Percentiles rank a stretch among this genome's conserved stretches.
Conservation (phyloP, 805 yeast genomes). For the Zygosaccharomyces lentus region DNA sequence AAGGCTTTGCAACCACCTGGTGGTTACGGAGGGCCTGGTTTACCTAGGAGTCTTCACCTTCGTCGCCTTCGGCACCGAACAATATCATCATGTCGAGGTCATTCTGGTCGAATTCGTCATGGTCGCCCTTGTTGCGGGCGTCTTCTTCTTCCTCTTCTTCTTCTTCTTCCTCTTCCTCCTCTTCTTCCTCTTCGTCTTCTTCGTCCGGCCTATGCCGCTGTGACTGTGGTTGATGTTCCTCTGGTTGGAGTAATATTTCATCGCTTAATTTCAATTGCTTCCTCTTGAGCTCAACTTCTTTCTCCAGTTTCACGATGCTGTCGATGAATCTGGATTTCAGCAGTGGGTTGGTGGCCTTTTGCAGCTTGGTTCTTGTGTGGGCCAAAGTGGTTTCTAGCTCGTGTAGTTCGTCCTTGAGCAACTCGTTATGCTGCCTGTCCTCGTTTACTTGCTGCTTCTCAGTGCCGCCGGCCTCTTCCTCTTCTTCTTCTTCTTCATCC, state of each 20-base stretch:
- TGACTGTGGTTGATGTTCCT: slow-evolving; percentile 12
- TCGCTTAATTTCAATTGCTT: slow-evolving; percentile 50
- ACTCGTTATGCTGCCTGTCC: slow-evolving; percentile 62
- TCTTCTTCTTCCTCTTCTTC: slow-evolving; percentile 29
- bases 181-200: slow-evolving; percentile 30
- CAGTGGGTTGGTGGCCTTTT: slow-evolving; percentile 74
- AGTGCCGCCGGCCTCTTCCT: slow-evolving; percentile 48
- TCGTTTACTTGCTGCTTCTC: slow-evolving; percentile 50
- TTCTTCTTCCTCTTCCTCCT: slow-evolving; percentile 28
- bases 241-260: slow-evolving; percentile 21
- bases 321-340: slow-evolving; percentile 82
- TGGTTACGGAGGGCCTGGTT: background rate
- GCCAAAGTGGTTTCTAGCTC: slow-evolving; percentile 77
- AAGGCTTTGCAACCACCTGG: background rate
- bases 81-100: slow-evolving; percentile 37
- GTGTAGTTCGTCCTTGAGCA: slow-evolving; percentile 76
- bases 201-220: slow-evolving; percentile 35
- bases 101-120: slow-evolving; percentile 34
- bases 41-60: slow-evolving; percentile 7
- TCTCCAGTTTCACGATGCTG: slow-evolving; percentile 69
- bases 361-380: slow-evolving; percentile 67
- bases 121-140: slow-evolving; percentile 6
- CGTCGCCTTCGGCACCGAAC: slow-evolving; percentile 37
- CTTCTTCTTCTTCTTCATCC: slow-evolving; percentile 44
- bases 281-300: slow-evolving; percentile 77